A percentile compares a stretch with the other conserved stretches of the same genome.
These are phyloP conservation scores for Puccinellia tenuiflora DNA, from an alignment of 176 grass and related monocot genomes.

Conservation along the genomic window DNA sequence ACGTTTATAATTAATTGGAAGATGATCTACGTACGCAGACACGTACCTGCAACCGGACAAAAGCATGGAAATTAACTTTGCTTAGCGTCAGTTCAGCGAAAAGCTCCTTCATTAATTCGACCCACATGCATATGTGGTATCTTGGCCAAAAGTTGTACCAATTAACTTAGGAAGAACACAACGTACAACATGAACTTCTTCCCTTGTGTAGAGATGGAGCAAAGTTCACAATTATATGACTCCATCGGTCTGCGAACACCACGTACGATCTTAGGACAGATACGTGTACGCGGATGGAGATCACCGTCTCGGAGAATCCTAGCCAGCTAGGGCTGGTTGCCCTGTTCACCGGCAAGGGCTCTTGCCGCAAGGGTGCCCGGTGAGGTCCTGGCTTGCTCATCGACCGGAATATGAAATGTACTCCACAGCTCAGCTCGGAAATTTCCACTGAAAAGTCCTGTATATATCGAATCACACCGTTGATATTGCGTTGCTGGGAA, in stretches of 20 bases:
- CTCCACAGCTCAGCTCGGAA: constrained; percentile 53
- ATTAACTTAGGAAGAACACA: background rate
- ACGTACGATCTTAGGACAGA: background rate
- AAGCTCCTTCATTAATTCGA: too few relatives aligned
- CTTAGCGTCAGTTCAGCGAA: background rate
- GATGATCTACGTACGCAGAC: too few relatives aligned
- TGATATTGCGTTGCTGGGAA: background rate
- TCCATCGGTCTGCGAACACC: too few relatives aligned
- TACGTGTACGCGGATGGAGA: background rate
- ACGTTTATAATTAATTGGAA: too few relatives aligned
- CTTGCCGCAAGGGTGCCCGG: too few relatives aligned
- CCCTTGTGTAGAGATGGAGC: background rate
- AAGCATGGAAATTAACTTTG: too few relatives aligned
- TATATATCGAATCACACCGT: background rate
- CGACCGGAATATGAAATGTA: constrained; percentile 46
- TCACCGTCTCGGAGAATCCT: background rate
- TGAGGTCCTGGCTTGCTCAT: constrained; percentile 24
- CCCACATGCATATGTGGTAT: background rate
- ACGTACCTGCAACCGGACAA: too few relatives aligned
- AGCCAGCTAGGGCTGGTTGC: background rate
- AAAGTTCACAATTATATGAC: background rate
- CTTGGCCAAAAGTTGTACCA: background rate
- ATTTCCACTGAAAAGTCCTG: constrained; percentile 57
- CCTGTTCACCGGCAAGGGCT: constrained; percentile 33
- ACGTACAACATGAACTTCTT: background rate